Evolutionary conservation across 495 filamentous ascomycete genomes (phyloP), one percentile per base, ranked within the genome.

Genomic region (Sporormia fimetaria): DNA sequence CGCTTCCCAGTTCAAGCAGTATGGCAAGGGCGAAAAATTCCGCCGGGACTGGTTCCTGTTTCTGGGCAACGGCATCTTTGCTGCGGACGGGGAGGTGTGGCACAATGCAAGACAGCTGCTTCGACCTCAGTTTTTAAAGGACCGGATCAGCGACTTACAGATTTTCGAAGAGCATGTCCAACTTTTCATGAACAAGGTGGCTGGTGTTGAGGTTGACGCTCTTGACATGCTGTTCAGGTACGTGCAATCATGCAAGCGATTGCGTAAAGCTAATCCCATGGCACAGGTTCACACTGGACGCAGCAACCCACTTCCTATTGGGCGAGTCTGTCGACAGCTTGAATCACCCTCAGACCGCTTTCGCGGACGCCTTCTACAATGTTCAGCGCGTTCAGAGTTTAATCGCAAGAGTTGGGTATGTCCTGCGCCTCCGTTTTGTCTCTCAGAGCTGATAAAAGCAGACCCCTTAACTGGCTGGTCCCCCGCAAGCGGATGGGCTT

Each of bases 291-390:
- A 74, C 73, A 1, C 62, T 78, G 1, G 74, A 78, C 40, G 67
- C 70, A 14, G 70, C 71, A 8, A 76, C 73, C 8, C 70, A 76
- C 37, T 78, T 75, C 44, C 58, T 78, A 3, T 59, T 78, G 1
- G 73, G 74, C 6, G 54, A 61, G 1, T 67, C 65, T 38, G 67
- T 71, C 36, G 61, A 73, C 34, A 74, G 68, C 33, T 38, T 74
- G 22, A 52, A 58, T n/a, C 66, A 74, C 33, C 68, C 69, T 1
- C 62, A 63, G 35, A 58, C 58, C 14, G 61, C 67, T 21, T 75
- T 77, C 41, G 70, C 66, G 0, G 29, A 63, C 25, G 69, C 69
- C 0, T 77, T 77, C 49, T 59, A 60, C 31, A 63, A 70, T 24
- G 73, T 71, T 18, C 70, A 76, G 46, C 59, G 57, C 9, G 59